Percentiles rank a stretch among this genome's conserved stretches.
phyloP scores from a whole-genome alignment of 176 grass and related monocot genomes.

The Cymbopogon citratus region DNA sequence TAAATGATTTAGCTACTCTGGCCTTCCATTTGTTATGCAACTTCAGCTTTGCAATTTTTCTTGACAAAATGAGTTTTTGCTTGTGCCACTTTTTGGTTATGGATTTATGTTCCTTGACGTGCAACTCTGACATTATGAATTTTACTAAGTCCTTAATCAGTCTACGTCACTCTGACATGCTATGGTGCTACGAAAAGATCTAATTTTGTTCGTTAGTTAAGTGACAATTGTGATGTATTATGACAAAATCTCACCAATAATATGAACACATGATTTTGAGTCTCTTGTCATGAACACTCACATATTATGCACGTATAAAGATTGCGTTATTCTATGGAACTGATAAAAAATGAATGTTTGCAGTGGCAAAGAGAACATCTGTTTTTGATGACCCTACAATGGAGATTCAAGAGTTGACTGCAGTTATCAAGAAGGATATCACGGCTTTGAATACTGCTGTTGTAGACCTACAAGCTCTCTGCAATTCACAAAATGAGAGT shows the following conservation, averaged over 20 bases:
- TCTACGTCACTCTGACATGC: background rate
- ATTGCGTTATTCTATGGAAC: background rate
- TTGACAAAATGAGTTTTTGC: background rate
- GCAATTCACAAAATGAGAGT: slow-evolving; percentile 83
- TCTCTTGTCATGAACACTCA: background rate
- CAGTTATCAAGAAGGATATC: slow-evolving; percentile 89
- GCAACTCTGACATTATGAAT: background rate
- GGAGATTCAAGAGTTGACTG: slow-evolving; percentile 92
- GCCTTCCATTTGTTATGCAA: background rate
- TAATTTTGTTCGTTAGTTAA: background rate
- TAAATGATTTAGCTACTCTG: background rate
- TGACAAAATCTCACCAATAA: background rate
- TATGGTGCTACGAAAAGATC: background rate
- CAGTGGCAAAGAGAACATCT: slow-evolving; percentile 95
- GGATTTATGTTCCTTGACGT: background rate
- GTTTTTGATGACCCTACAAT: slow-evolving; percentile 90
- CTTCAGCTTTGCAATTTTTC: background rate
- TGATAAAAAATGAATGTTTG: slow-evolving; percentile 25
- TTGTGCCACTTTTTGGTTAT: background rate
- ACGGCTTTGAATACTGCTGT: slow-evolving; percentile 76
- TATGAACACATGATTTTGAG: background rate
- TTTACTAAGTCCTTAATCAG: background rate
- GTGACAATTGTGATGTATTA: background rate
- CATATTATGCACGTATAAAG: background rate
- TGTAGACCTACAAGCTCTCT: slow-evolving; percentile 75